Base-by-base conservation (phyloP, 305 asterid genomes). In the Plantago coronopus region DNA sequence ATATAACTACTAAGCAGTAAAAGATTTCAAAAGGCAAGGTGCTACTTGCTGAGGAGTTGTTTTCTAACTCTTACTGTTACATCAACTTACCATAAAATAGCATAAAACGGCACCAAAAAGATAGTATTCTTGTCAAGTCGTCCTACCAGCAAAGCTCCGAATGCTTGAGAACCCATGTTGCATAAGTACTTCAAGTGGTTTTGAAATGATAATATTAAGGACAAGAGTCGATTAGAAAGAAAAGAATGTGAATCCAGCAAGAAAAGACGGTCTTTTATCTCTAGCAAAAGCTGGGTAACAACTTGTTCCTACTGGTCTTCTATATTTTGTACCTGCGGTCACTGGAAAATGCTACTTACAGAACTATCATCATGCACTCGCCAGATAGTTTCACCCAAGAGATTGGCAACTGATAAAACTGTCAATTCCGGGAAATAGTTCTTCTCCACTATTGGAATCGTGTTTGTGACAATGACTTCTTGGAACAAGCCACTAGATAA, bases 371-470 rank as follows among this genome's bases (percentile, higher is more conserved):
- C 97, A 18, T 89, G 95, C 45, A 89, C 86, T 37, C 97, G 85
- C 97, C 95, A 89, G 57, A 89, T 86, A 62, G 97, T 86, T 68
- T 89, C 97, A 27, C 94, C 97, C 76, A 89, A 62, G 48, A 89
- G 83, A 59, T 84, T 89, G 67, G 97, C 95, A 31, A 86, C 94
- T 17, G 97, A 86, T 31, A 89, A 86, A 64, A 89, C 94, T 0
- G 95, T 89, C 58, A 89, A 55, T 62, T 89, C 86, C 10, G 95
- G 94, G 72, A 89, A 89, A 59, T 75, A 79, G 75, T 83, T 84
- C 69, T 82, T 78, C 77, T 86, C 94, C 72, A 74, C 56, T 3
- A 85, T 84, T 1, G 97, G 97, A 66, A 89, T 76, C 0, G 94
- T 86, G 70, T 89, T 89, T 43, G 97, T 84, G 15, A 86, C 65